Base-by-base conservation (phyloP, 805 yeast genomes). In the Candida xyloterini region DNA sequence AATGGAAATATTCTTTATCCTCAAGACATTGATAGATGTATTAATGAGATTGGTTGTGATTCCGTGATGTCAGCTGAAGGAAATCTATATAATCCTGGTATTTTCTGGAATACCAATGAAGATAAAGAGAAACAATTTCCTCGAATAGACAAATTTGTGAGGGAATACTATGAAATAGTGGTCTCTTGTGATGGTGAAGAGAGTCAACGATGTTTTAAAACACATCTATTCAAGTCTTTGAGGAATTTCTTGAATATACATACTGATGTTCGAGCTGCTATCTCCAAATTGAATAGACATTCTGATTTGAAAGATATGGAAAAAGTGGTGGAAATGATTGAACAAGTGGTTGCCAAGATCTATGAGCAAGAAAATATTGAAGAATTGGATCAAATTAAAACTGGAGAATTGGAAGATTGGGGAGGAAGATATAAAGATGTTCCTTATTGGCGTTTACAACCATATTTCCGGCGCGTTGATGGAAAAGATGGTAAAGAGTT, bases 11-110 rank as follows among this genome's bases (percentile, higher is more conserved):
- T 93, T n/a, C 65, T 93, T 32, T 93, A 93, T 55, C 86, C 95
- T 0, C 84, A 81, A 30, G 98, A 93, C 59, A 68, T 91, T 16
- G 70, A 71, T 1, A 71, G 93, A 45, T 84, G 96, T 59, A 58
- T 78, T 30, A 71, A 70, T 2, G 73, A 67, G 7, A 78, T 87
- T 4, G 67, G 65, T 1, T 84, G 93, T 48, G 97, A 93, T 63
- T 96, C 89, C 0, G 93, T 93, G 13, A 93, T 93, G 99, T 81
- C 95, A 29, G 99, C 99, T 1, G 99, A 93, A 62, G 96, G 96
- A 1, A 89, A 89, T 56, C 67, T 93, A 25, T 85, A 81, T 64
- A 93, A 93, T 54, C 99, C 99, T 0, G 97, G 95, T 6, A 79
- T 90, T 1, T 91, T 93, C 59, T 76, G 80, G 81, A 65, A 74